These are phyloP conservation scores for Magnusiomyces ingens DNA, from an alignment of 1,139 yeast genomes.

Conservation along the genomic window DNA sequence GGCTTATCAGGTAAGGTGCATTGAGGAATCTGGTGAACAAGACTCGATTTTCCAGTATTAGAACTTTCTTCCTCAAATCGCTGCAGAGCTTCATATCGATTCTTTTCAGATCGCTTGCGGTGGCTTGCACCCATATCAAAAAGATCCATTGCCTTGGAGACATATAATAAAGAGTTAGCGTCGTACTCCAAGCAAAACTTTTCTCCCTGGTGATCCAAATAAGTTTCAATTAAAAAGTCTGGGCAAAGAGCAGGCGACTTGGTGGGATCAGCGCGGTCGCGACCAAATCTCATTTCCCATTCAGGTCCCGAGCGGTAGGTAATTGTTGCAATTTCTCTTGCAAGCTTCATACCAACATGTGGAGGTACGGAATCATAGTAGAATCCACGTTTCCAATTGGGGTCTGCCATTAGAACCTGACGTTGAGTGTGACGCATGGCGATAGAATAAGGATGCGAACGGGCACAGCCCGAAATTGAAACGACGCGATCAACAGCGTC, in stretches of 20 bases:
- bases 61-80: not conserved
- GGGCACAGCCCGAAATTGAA: slow-evolving; percentile 83
- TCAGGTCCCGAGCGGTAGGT: slow-evolving; percentile 95
- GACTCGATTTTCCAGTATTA: not conserved
- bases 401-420: slow-evolving; percentile 90
- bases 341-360: slow-evolving; percentile 89
- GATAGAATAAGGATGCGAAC: slow-evolving; percentile 89
- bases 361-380: slow-evolving; percentile 79
- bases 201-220: slow-evolving; percentile 90
- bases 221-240: slow-evolving; percentile 85
- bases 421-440: slow-evolving; percentile 92
- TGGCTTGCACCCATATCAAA: slow-evolving; percentile 60
- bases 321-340: slow-evolving; percentile 89
- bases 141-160: slow-evolving; percentile 90
- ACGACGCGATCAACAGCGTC: slow-evolving; percentile 65
- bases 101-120: not conserved
- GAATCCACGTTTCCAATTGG: slow-evolving; percentile 89
- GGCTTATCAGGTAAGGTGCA: slow-evolving; percentile 49
- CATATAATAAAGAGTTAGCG: slow-evolving; percentile 79
- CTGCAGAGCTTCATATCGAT: not conserved
- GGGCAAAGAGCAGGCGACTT: slow-evolving; percentile 85
- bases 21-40: not conserved
- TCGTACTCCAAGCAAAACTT: slow-evolving; percentile 89
- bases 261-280: slow-evolving; percentile 77
- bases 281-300: slow-evolving; percentile 90